Conservation (phyloP, 352 stramenopile genomes). For the Plasmopara halstedii region DNA sequence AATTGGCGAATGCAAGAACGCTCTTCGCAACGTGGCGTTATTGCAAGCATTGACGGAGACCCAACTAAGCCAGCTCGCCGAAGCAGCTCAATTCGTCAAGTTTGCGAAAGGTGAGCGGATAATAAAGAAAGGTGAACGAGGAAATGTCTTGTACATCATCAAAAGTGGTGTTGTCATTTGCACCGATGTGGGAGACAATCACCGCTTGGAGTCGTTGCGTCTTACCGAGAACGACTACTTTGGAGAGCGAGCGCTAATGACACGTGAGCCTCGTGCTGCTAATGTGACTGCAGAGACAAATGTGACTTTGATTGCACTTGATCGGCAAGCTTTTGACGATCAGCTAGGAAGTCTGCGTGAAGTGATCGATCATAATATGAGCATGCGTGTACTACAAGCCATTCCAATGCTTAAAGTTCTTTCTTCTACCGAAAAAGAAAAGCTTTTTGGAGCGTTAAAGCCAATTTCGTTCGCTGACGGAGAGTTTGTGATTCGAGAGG, state of each 20-base stretch:
- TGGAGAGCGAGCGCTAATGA: slow-evolving; percentile 89
- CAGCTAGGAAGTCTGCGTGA: slow-evolving; percentile 89
- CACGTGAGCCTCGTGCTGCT: slow-evolving; percentile 77
- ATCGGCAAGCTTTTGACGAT: slow-evolving; percentile 90
- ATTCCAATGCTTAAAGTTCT: slow-evolving; percentile 71
- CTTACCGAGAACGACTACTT: slow-evolving; percentile 85
- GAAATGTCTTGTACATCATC: slow-evolving; percentile 84
- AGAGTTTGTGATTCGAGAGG: slow-evolving; percentile 52
- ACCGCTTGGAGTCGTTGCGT: slow-evolving; percentile 29
- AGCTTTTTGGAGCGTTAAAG: slow-evolving; percentile 51
- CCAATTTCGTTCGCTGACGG: slow-evolving; percentile 45
- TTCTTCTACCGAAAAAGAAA: slow-evolving; percentile 45
- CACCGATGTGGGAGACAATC: slow-evolving; percentile 42
- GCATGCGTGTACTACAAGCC: slow-evolving; percentile 64
- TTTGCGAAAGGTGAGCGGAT: slow-evolving; percentile 70
- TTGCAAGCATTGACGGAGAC: slow-evolving; percentile 47
- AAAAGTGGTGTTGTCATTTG: slow-evolving; percentile 60
- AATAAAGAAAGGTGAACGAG: slow-evolving; percentile 73
- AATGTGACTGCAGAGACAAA: slow-evolving; percentile 82
- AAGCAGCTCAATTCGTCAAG: slow-evolving; percentile 58
- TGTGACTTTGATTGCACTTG: slow-evolving; percentile 74
- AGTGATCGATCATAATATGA: slow-evolving; percentile 86
- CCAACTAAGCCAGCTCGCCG: slow-evolving; percentile 51
- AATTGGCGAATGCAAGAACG: slow-evolving; percentile 56
- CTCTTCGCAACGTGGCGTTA: slow-evolving; percentile 47